These are phyloP conservation scores for Raphidocelis subcapitata DNA, from an alignment of 139 green algal species.

Conservation along the genomic window DNA sequence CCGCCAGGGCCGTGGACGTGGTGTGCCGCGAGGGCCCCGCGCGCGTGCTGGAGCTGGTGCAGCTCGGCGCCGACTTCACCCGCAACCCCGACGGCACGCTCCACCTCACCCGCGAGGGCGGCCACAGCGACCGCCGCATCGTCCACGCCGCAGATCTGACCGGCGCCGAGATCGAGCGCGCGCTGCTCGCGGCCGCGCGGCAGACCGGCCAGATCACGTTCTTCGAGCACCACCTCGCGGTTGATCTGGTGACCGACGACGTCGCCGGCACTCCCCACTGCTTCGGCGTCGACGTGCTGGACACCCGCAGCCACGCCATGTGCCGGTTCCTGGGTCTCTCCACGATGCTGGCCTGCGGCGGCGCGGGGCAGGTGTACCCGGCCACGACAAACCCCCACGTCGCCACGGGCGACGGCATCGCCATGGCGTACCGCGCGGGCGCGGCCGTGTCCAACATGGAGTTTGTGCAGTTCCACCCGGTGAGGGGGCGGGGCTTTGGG, in stretches of 20 bases:
- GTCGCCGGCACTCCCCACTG: constrained; percentile 59
- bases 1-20: constrained; percentile 82
- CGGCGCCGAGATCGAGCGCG: constrained; percentile 91
- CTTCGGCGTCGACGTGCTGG: constrained; percentile 84
- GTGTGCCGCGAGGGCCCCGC: constrained; percentile 90
- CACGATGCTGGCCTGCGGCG: constrained; percentile 92
- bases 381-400: constrained; percentile 98
- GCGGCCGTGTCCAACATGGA: constrained; percentile 94
- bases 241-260: constrained; percentile 67
- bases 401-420: constrained; percentile 94
- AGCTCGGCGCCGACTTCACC: constrained; percentile 88
- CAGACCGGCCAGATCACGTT: constrained; percentile 80
- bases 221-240: constrained; percentile 77
- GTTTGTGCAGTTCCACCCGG: constrained; percentile 99
- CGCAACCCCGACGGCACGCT: constrained; percentile 71
- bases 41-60: constrained; percentile 87
- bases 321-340: constrained; percentile 62
- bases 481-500: constrained; percentile 83
- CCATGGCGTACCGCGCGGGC: constrained; percentile 87
- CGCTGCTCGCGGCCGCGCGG: constrained; percentile 70
- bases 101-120: constrained; percentile 95
- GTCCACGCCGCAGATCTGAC: constrained; percentile 96
- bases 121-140: constrained; percentile 89
- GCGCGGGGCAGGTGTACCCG: constrained; percentile 93
- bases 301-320: constrained; percentile 31